Evolutionary conservation across 768 basidiomycete species (phyloP), one percentile per base, ranked within the genome.

Genomic region (Mycena epipterygia): DNA sequence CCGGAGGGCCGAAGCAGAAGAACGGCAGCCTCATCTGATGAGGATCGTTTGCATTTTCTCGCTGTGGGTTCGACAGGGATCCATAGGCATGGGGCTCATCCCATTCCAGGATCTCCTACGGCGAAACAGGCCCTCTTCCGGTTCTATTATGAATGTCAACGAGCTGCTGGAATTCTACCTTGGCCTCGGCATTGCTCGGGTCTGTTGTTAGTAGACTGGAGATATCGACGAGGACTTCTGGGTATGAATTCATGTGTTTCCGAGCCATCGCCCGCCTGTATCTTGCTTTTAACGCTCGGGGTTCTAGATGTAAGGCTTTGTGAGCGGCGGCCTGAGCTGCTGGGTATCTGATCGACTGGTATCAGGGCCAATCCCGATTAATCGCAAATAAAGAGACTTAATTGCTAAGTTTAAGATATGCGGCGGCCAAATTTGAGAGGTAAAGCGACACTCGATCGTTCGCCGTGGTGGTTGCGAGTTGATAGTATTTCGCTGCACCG

Each of bases 251-350:
- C 13, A 64, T n/a, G 16, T 7, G 2, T 23, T 64, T 64, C 5
- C 63, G 51, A 14, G 63, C 63, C 19, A 64, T 64, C 11, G 63
- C 63, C 3, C 63, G 63, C 23, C 63, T 30, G 19, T 64, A 64
- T 23, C 63, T 25, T 44, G 63, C 52, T 35, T 64, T 64, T 2
- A 39, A 11, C 25, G 63, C 7, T 14, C 63, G 19, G 13, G 63
- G 63, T 7, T 64, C 63, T 2, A 64, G 30, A 13, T 2, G 5
- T 32, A 64, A 29, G 3, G 63, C 63, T 25, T 33, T 53, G 13
- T 5, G 3, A 29, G 63, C 51, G 27, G 53, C 63, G 3, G 19
- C 52, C 5, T 55, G 63, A 3, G 63, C 63, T 2, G 14, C 41
- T 4, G 1, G 39, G 30, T 64, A 53, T 19, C 63, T 64, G 41